These are phyloP conservation scores for Lentinula raphanica DNA, from an alignment of 768 basidiomycete genomes.

Conservation along the genomic window DNA sequence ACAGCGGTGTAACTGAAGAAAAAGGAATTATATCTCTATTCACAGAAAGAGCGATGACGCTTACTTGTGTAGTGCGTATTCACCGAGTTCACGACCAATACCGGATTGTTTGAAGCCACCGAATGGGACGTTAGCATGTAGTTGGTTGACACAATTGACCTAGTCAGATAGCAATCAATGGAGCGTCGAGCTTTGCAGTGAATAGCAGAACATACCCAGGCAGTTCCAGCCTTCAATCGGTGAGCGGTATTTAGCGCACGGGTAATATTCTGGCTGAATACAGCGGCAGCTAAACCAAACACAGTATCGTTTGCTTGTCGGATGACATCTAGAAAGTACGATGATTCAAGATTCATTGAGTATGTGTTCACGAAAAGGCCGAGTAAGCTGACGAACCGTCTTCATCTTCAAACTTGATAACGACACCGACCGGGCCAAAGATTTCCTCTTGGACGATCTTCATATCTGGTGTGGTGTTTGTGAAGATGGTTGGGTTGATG, in stretches of 20 bases:
- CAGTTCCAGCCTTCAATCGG: constrained; percentile 61
- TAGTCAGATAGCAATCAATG: constrained; percentile 7
- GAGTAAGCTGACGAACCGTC: constrained; percentile 21
- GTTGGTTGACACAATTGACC: constrained; percentile 39
- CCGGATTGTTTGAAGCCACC: constrained; percentile 74
- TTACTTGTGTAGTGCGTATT: constrained; percentile 54
- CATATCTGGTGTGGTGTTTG: constrained; percentile 62
- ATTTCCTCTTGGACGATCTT: constrained; percentile 74
- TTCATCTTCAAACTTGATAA: constrained; percentile 71
- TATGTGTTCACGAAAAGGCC: neutral
- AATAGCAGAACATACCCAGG: constrained; percentile 36
- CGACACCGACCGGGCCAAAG: constrained; percentile 74
- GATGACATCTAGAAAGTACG: neutral
- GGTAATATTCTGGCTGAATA: constrained; percentile 67
- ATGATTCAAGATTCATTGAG: too few species aligned
- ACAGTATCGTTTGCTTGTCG: constrained; percentile 37
- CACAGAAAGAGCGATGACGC: constrained; percentile 15
- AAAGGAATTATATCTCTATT: neutral
- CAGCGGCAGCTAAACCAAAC: constrained; percentile 76
- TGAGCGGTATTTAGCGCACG: constrained; percentile 63
- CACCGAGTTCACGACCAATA: constrained; percentile 64
- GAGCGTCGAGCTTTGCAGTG: neutral
- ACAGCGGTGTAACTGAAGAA: constrained; percentile 46
- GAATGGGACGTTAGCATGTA: constrained; percentile 53
- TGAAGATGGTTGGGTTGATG: constrained; percentile 72